Conservation (phyloP, 139 green algal genomes). For the Deuterostichococcus epilithicus region DNA sequence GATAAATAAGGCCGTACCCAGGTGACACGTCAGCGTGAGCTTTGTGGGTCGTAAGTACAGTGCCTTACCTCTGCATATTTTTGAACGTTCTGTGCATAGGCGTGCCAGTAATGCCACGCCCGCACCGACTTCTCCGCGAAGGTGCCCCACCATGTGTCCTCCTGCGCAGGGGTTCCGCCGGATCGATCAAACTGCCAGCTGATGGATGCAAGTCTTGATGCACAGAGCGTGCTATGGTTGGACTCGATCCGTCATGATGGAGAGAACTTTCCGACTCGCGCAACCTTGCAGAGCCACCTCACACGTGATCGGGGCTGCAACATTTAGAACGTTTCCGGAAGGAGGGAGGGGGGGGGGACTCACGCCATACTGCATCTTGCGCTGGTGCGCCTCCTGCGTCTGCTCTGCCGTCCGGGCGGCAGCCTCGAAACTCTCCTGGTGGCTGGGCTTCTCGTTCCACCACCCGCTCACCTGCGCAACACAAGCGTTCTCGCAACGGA, state of each 20-base stretch:
- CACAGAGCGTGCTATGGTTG: too few species aligned
- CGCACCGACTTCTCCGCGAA: not conserved
- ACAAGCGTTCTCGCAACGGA: not conserved
- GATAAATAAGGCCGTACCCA: not conserved
- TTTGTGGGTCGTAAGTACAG: too few species aligned
- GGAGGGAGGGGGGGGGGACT: too few species aligned
- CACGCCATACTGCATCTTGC: not conserved
- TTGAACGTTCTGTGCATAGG: not conserved
- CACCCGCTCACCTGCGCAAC: not conserved
- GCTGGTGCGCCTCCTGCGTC: not conserved
- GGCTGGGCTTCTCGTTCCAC: not conserved
- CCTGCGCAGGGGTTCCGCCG: too few species aligned
- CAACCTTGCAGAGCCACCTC: too few species aligned
- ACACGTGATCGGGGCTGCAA: too few species aligned
- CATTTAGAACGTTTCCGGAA: too few species aligned
- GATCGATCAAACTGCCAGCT: too few species aligned
- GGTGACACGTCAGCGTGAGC: too few species aligned
- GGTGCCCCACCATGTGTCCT: not conserved
- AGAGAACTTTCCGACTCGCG: too few species aligned
- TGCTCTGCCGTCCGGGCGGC: not conserved
- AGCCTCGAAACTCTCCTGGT: not conserved
- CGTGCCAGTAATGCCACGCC: not conserved
- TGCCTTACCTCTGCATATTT: not conserved
- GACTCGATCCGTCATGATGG: too few species aligned
- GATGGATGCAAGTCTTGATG: too few species aligned